A percentile compares a stretch with the other conserved stretches of the same genome.
Conservation (phyloP, 176 grass and related monocot species). For the Oryza coarctata region DNA sequence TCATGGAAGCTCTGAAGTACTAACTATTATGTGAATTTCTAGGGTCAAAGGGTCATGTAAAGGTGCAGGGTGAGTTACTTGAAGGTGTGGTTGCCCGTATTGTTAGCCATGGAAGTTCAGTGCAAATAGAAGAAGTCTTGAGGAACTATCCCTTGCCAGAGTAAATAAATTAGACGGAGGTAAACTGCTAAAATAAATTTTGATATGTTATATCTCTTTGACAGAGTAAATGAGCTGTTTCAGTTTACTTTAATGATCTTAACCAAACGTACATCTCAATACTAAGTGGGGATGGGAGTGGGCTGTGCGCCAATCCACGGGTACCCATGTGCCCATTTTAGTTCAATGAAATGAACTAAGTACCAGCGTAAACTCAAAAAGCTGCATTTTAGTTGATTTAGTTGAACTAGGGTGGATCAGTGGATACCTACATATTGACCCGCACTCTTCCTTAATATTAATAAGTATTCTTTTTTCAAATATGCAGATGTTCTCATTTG, state of each 20-base stretch:
- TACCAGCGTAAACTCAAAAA: background rate
- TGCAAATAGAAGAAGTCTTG: conserved; percentile 77
- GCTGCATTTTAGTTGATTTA: background rate
- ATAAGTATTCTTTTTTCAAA: conserved; percentile 13
- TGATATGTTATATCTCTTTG: background rate
- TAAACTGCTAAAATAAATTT: conserved; percentile 33
- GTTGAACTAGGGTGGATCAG: background rate
- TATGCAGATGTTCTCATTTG: background rate
- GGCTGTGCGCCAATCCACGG: background rate
- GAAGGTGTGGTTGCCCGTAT: conserved; percentile 96
- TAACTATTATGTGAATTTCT: conserved; percentile 1
- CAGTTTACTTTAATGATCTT: background rate
- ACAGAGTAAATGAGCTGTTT: background rate
- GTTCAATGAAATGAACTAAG: background rate
- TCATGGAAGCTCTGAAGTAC: background rate
- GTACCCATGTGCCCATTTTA: background rate
- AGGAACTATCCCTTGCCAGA: conserved; percentile 69
- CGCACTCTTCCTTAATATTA: background rate
- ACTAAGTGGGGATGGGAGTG: background rate
- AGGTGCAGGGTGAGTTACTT: conserved; percentile 92
- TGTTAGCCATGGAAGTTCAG: conserved; percentile 71
- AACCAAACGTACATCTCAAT: conserved; percentile 14
- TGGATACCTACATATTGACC: background rate
- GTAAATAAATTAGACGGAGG: conserved; percentile 44
- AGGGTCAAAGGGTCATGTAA: conserved; percentile 92